Evolutionary conservation across 148 eudicot genomes (phyloP), one percentile per base, ranked within the genome.

Genomic region (Persicaria tinctoria): DNA sequence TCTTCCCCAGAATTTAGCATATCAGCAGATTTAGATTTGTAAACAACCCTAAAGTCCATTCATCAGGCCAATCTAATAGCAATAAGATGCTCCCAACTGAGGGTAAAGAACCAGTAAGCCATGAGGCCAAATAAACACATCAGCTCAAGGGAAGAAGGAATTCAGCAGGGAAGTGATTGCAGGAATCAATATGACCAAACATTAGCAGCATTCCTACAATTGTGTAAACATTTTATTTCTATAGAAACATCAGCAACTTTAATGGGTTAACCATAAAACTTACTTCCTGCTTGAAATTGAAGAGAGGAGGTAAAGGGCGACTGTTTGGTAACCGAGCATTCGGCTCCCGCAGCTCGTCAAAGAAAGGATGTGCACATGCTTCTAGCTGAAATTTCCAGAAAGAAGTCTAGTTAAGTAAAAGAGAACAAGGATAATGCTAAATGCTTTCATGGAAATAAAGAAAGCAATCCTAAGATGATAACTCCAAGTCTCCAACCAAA

Each of bases 321-420:
- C 90, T 88, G 76, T 87, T 94, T 17, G 97, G 97, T 48, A 94
- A 90, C 66, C 90, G 97, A 44, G 88, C 88, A 86, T 91, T 91
- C 54, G 95, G 93, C 54, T 91, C 93, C 75, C 97, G 87, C 57
- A 94, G 93, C 77, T 94, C 98, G 79, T 94, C 95, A 76, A 94
- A 94, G 95, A 94, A 91, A 70, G 89, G 82, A 86, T 91, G 98
- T n/a, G 89, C 82, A 82, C 94, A 91, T 56, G 98, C 98, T 85
- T 94, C 98, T 78, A 94, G 79, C 98, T 94, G 89, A 77, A 66
- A 66, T 13, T 66, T 66, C 3, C 70, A 66, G 70, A 66, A 44
- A 66, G 3, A 38, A 41, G 70, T 41, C 44, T 14, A 12, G 48
- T 66, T 66, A 66, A 41, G 41, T 66, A 66, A 2, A 32, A 12